A percentile compares a stretch with the other conserved stretches of the same genome.
Conservation (phyloP, 495 filamentous ascomycete genomes). For the Podospora conica region DNA sequence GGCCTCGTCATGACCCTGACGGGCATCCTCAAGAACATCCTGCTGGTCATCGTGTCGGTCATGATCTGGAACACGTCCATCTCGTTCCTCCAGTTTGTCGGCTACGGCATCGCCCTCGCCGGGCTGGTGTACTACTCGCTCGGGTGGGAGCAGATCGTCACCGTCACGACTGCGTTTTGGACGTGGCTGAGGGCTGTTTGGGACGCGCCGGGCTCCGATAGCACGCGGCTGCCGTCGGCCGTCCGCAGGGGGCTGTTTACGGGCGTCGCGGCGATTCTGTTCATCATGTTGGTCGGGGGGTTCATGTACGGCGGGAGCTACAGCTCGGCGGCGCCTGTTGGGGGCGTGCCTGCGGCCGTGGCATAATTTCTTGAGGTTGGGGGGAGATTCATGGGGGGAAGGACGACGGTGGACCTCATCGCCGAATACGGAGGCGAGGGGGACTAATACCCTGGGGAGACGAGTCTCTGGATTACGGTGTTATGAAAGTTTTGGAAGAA, state of each 20-base stretch:
- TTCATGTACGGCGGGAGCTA: conserved; percentile 17
- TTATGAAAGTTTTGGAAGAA: not conserved
- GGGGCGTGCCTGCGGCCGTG: not conserved
- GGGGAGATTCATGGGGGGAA: not conserved
- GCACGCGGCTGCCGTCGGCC: conserved; percentile 46
- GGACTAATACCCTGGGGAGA: not conserved
- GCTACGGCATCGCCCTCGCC: conserved; percentile 58
- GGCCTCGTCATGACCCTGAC: conserved; percentile 70
- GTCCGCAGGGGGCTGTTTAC: conserved; percentile 62
- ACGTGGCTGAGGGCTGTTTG: conserved; percentile 55
- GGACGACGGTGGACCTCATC: not conserved
- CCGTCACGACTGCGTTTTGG: conserved; percentile 48
- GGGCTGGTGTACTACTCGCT: conserved; percentile 65
- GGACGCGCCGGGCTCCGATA: conserved; percentile 20
- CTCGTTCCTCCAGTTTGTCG: conserved; percentile 53
- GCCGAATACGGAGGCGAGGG: not conserved
- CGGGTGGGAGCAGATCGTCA: conserved; percentile 60
- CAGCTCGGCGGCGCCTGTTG: not conserved
- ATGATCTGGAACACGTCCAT: conserved; percentile 60
- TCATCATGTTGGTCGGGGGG: conserved; percentile 47
- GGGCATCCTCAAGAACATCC: conserved; percentile 71
- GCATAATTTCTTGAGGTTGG: not conserved
- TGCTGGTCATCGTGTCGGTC: conserved; percentile 59
- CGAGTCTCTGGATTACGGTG: not conserved
- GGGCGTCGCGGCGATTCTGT: conserved; percentile 44